These are phyloP conservation scores for Rhizomucor pusillus DNA, from an alignment of 371 early-diverging fungal species.

Conservation along the genomic window DNA sequence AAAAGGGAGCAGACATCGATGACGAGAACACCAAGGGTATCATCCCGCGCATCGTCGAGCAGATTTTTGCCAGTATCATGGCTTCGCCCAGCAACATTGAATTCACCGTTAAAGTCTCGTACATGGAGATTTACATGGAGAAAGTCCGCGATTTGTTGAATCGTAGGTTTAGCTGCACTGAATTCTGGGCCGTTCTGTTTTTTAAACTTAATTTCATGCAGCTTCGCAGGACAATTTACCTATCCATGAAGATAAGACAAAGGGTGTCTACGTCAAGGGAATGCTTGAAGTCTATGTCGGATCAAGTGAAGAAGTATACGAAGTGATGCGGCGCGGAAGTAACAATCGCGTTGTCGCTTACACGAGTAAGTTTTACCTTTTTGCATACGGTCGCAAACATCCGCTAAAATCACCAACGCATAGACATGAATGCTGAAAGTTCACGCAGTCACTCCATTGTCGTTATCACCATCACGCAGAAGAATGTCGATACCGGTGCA, in stretches of 20 bases:
- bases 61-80: conserved; percentile 84
- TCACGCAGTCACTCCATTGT: conserved; percentile 98
- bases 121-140: conserved; percentile 99
- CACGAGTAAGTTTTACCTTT: conserved; percentile 64
- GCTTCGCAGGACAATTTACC: conserved; percentile 87
- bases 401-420: not conserved
- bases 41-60: conserved; percentile 91
- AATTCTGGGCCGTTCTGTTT: not conserved
- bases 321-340: conserved; percentile 92
- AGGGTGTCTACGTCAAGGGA: conserved; percentile 96
- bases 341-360: conserved; percentile 86
- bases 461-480: conserved; percentile 91
- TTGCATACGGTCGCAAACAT: not conserved
- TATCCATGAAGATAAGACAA: conserved; percentile 91
- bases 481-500: conserved; percentile 88
- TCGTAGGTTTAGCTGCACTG: conserved; percentile 48
- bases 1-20: conserved; percentile 93
- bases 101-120: conserved; percentile 93
- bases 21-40: conserved; percentile 88
- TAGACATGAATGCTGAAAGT: conserved; percentile 95
- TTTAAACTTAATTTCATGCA: conserved; percentile 21
- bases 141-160: conserved; percentile 95
- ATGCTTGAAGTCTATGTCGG: conserved; percentile 92
- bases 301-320: conserved; percentile 91
- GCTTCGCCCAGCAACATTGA: conserved; percentile 85